phyloP scores from a whole-genome alignment of 495 filamentous ascomycete genomes.

The Hypoxylon lenormandii region DNA sequence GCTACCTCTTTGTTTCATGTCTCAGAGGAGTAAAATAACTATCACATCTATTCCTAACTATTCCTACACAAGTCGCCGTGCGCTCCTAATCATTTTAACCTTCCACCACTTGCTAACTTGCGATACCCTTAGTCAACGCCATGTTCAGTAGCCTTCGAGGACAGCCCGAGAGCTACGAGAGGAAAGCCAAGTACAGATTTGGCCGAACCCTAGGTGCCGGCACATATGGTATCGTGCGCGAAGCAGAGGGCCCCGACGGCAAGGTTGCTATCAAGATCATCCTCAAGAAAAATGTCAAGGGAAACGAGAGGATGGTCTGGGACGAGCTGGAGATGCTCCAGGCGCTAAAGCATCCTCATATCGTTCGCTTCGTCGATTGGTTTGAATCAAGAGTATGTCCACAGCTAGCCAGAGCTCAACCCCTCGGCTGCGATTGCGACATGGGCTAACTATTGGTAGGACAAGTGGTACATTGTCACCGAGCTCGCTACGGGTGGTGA shows the following conservation, averaged over 20 bases:
- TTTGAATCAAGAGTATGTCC: conserved; percentile 87
- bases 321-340: conserved; percentile 96
- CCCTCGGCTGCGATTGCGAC: conserved; percentile 6
- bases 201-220: conserved; percentile 94
- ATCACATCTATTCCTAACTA: conserved; percentile 12
- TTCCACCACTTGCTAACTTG: conserved; percentile 24
- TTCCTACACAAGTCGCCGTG: conserved; percentile 20
- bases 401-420: no score
- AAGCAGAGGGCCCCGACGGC: conserved; percentile 83
- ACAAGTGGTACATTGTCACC: conserved; percentile 99
- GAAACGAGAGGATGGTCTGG: conserved; percentile 98
- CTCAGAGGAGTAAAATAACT: conserved; percentile 9
- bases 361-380: conserved; percentile 98
- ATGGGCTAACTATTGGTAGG: conserved; percentile 64
- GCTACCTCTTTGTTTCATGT: conserved; percentile 14
- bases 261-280: conserved; percentile 99
- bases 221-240: conserved; percentile 97
- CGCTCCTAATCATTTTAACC: neutral
- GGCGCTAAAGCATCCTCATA: conserved; percentile 89
- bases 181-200: conserved; percentile 93
- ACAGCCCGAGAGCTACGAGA: conserved; percentile 98
- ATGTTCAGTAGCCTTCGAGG: conserved; percentile 98
- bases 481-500: conserved; percentile 96
- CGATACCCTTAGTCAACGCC: conserved; percentile 72
- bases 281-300: conserved; percentile 98